These are phyloP conservation scores for Clavispora carvajalis DNA, from an alignment of 805 yeast species.

Conservation along the genomic window DNA sequence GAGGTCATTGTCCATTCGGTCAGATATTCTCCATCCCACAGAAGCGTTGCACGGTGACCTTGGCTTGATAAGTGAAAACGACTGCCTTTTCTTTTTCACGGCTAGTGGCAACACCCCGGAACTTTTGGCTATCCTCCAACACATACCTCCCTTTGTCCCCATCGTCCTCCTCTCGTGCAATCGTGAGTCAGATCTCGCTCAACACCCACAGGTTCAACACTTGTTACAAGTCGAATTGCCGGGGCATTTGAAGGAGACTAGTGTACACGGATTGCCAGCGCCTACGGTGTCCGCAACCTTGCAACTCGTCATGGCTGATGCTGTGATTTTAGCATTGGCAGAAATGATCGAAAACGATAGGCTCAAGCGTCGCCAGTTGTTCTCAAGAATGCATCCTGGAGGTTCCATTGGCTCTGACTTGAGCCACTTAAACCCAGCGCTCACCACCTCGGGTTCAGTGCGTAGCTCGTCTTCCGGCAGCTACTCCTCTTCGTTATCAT, in stretches of 20 bases:
- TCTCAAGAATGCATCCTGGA: constrained; percentile 81
- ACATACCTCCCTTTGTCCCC: constrained; percentile 49
- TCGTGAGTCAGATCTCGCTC: constrained; percentile 50
- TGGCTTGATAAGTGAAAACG: constrained; percentile 60
- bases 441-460: constrained; percentile 4
- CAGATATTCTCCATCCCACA: constrained; percentile 69
- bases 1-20: constrained; percentile 68
- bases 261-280: constrained; percentile 74
- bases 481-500: constrained; percentile 14
- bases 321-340: constrained; percentile 66
- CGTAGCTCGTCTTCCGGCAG: constrained; percentile 7
- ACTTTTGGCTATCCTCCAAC: constrained; percentile 51
- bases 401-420: constrained; percentile 73
- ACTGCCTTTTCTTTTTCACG: constrained; percentile 59
- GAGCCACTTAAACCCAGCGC: constrained; percentile 27
- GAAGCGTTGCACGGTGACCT: constrained; percentile 91
- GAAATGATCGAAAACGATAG: constrained; percentile 60
- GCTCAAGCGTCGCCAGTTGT: constrained; percentile 46
- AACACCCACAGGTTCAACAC: constrained; percentile 43
- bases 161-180: constrained; percentile 61
- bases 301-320: constrained; percentile 71
- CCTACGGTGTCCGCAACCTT: constrained; percentile 84
- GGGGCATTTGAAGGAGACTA: constrained; percentile 48
- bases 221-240: constrained; percentile 64
- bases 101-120: constrained; percentile 86